Conservation (phyloP, 306 rosid genomes). For the Oxytropis ochrocephala region DNA sequence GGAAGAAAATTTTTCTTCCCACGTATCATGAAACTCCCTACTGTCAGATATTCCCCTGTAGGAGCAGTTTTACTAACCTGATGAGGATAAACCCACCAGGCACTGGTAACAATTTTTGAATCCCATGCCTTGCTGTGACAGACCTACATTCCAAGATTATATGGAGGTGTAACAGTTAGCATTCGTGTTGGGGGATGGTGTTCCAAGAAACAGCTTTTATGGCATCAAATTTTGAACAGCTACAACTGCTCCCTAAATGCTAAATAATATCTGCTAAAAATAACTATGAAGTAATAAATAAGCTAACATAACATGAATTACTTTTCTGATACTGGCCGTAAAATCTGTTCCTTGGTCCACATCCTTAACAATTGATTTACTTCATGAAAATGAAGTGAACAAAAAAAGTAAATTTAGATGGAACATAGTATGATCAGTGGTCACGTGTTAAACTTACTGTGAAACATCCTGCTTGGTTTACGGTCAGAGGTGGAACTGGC, state of each 20-base stretch:
- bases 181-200: background rate
- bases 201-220: background rate
- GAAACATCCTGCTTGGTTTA: slow-evolving; percentile 94
- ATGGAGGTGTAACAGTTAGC: background rate
- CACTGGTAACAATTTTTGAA: slow-evolving; percentile 97
- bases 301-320: background rate
- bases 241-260: background rate
- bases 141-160: slow-evolving; percentile 50
- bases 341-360: background rate
- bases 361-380: slow-evolving; percentile 9
- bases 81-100: slow-evolving; percentile 99
- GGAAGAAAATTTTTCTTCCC: slow-evolving; percentile 97
- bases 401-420: slow-evolving; percentile 9
- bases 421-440: slow-evolving; percentile 6
- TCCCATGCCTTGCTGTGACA: slow-evolving; percentile 99
- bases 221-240: background rate
- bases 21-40: slow-evolving; percentile 96
- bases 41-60: slow-evolving; percentile 96
- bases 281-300: background rate
- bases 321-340: background rate
- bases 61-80: slow-evolving; percentile 99
- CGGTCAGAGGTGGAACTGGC: slow-evolving; percentile 86
- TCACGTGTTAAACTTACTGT: slow-evolving; percentile 51
- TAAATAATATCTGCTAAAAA: background rate
- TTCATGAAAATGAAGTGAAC: slow-evolving; percentile 15